Evolutionary conservation across 2,329 filamentous ascomycete species (phyloP).

Genomic region (Fusarium oxysporum): DNA sequence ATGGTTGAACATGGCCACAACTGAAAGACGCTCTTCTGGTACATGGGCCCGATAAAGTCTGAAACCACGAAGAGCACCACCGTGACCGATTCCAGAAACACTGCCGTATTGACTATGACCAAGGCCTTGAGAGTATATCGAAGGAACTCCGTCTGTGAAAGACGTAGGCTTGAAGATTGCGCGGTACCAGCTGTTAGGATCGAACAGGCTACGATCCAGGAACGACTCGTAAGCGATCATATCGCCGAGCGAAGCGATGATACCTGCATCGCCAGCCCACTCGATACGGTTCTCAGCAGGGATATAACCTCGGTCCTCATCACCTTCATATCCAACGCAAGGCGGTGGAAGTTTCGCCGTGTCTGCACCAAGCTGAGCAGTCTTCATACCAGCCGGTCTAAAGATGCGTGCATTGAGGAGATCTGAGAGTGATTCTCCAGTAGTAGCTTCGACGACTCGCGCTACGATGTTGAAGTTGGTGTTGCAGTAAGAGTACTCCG

Average conservation of each 20-base stretch:
- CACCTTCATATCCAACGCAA: conserved; percentile 28
- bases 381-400: conserved; percentile 29
- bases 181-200: conserved; percentile 26
- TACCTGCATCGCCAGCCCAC: conserved; percentile 31
- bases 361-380: conserved; percentile 21
- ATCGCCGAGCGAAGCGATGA: conserved; percentile 26
- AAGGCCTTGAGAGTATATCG: conserved; percentile 18
- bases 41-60: conserved; percentile 25
- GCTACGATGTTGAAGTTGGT: conserved; percentile 34
- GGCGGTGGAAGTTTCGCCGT: conserved; percentile 21
- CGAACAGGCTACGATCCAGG: conserved; percentile 19
- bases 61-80: conserved; percentile 29
- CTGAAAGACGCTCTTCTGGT: conserved; percentile 24
- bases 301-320: conserved; percentile 19
- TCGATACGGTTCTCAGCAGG: conserved; percentile 29
- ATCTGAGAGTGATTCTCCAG: conserved; percentile 12
- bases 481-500: conserved; percentile 34
- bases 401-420: conserved; percentile 26
- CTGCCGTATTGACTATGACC: conserved; percentile 21
- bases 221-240: conserved; percentile 31
- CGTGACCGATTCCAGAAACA: conserved; percentile 13
- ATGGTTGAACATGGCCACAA: conserved; percentile 31
- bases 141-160: conserved; percentile 23
- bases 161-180: conserved; percentile 17
- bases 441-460: conserved; percentile 19